Evolutionary conservation across 2,329 filamentous ascomycete species (phyloP), one percentile per base, ranked within the genome.

Genomic region (Zasmidium cellare): DNA sequence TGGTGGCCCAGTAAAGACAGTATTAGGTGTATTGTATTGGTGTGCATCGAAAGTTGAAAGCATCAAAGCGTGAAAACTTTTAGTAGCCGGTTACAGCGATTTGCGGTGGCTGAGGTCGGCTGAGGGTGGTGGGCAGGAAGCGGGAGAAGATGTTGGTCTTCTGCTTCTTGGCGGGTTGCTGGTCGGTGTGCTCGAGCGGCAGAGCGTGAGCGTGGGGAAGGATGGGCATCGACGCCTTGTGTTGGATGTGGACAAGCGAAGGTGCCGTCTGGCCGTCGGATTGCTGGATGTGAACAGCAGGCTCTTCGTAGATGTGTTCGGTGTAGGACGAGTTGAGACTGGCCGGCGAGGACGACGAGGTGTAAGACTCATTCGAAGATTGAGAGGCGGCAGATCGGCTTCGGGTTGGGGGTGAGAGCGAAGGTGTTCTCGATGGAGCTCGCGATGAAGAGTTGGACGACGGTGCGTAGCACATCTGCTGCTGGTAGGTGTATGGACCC

Each of bases 371-470:
- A 50, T 65, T 67, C 6, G 72, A 74, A 11, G 68, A 71, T 56
- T 65, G 63, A 11, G 73, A 75, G 16, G 71, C 69, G 25, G 70
- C 66, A 6, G 73, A 73, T 51, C 67, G 65, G 66, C 72, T 74
- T 58, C 74, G 72, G 22, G 75, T 76, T 9, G 78, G 76, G 59
- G 79, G 79, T 31, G 79, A 80, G 25, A 81, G 72, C 38, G 78
- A 80, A 52, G 79, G 79, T 20, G 77, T 79, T 61, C 79, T 73
- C n/a, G 78, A 80, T 25, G 76, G 66, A 12, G 72, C 72, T 23
- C 71, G 63, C 23, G 70, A 75, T 12, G 69, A 70, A 41, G 63
- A 60, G 54, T 23, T 57, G 16, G 62, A 67, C 1, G 67, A 66
- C 6, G 53, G 46, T 22, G 67, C 55, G 63, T 68, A 70, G 63